Conservation (phyloP, 2,329 filamentous ascomycete species). For the Aspergillus sp. region DNA sequence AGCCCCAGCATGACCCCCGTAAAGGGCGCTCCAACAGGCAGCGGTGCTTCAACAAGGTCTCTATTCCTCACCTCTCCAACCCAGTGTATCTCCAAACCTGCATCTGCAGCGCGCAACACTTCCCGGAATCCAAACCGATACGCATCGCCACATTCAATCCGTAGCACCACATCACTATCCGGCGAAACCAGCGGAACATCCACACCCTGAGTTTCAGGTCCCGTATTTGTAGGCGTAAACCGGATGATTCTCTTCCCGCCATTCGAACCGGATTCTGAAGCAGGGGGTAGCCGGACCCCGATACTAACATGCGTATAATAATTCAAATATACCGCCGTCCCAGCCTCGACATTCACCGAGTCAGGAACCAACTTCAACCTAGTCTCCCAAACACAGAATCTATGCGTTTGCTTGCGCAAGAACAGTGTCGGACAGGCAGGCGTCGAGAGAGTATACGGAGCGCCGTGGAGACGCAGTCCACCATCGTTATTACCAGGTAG, state of each 20-base stretch:
- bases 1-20: conserved; percentile 50
- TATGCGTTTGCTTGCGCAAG: conserved; percentile 54
- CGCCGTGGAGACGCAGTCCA: conserved; percentile 51
- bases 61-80: conserved; percentile 30
- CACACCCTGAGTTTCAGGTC: background rate
- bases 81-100: conserved; percentile 19
- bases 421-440: conserved; percentile 55
- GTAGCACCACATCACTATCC: conserved; percentile 23
- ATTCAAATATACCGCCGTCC: conserved; percentile 56
- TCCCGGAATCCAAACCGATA: conserved; percentile 32
- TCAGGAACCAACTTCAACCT: conserved; percentile 49
- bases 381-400: conserved; percentile 43
- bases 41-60: conserved; percentile 33
- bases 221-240: conserved; percentile 17
- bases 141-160: conserved; percentile 30
- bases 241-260: conserved; percentile 23
- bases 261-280: background rate
- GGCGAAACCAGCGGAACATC: background rate
- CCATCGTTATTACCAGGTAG: conserved; percentile 29
- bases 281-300: conserved; percentile 32
- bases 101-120: background rate
- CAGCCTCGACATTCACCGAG: conserved; percentile 50
- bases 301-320: conserved; percentile 48
- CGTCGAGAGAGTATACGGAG: conserved; percentile 52
- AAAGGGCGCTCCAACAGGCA: conserved; percentile 43